phyloP scores from a whole-genome alignment of 495 filamentous ascomycete species.

The Podospora pseudopauciseta region DNA sequence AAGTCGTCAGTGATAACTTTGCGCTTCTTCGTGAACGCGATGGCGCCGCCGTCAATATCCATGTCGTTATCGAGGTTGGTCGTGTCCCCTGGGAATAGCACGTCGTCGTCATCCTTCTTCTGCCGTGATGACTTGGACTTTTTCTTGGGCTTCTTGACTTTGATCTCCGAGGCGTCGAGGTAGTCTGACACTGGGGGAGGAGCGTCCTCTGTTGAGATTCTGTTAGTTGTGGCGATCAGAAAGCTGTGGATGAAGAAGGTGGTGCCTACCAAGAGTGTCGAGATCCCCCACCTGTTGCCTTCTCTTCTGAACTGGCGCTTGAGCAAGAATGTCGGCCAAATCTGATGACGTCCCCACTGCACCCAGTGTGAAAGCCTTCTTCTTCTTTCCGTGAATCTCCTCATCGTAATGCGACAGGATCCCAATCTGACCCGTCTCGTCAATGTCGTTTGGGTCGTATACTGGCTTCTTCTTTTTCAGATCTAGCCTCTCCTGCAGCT shows the following conservation, averaged over 20 bases:
- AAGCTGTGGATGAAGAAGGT: neutral
- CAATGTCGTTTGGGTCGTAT: constrained; percentile 78
- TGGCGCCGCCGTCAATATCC: constrained; percentile 65
- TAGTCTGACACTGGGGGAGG: constrained; percentile 71
- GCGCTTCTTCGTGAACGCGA: constrained; percentile 54
- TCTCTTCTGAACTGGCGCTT: constrained; percentile 51
- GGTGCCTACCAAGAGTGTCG: constrained; percentile 55
- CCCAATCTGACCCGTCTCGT: constrained; percentile 59
- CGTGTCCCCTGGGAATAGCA: constrained; percentile 53
- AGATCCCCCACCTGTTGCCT: constrained; percentile 71
- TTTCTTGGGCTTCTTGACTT: constrained; percentile 90
- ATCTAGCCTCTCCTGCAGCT: constrained; percentile 68
- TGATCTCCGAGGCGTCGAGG: constrained; percentile 76
- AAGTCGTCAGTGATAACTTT: constrained; percentile 61
- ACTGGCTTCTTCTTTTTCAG: constrained; percentile 88
- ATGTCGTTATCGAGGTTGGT: constrained; percentile 56
- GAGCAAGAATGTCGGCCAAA: constrained; percentile 53
- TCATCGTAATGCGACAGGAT: constrained; percentile 91
- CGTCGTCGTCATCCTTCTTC: constrained; percentile 70
- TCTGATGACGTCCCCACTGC: constrained; percentile 66
- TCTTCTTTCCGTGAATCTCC: constrained; percentile 88
- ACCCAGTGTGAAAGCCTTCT: constrained; percentile 82
- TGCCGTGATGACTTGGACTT: constrained; percentile 74
- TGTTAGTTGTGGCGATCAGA: constrained; percentile 22
- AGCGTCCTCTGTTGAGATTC: constrained; percentile 50